These are phyloP conservation scores for Puccinia novopanici DNA, from an alignment of 1,284 basidiomycete genomes.

Conservation along the genomic window DNA sequence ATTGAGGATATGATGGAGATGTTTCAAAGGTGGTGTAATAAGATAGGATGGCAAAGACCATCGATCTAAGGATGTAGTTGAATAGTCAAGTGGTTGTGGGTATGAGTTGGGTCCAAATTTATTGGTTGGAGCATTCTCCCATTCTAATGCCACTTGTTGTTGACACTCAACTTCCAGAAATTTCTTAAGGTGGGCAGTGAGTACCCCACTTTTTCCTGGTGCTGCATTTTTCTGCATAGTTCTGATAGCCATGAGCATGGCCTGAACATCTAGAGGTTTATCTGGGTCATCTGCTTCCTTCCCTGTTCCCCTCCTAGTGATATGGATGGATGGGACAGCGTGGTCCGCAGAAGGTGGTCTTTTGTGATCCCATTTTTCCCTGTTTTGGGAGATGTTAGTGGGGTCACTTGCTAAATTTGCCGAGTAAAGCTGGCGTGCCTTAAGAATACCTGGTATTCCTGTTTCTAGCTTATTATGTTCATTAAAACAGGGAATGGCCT, in stretches of 20 bases:
- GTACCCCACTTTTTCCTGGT: slow-evolving; percentile 13
- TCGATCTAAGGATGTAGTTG: not conserved
- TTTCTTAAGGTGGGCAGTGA: slow-evolving; percentile 8
- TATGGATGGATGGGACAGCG: no score
- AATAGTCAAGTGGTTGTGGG: slow-evolving; percentile 13
- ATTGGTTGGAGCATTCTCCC: not conserved
- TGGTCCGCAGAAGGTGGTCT: no score
- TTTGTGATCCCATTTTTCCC: no score
- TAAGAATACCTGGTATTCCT: not conserved
- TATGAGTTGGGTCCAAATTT: not conserved
- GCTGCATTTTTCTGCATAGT: slow-evolving; percentile 2
- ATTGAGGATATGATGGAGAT: not conserved
- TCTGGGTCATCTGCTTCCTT: no score
- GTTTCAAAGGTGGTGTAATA: not conserved
- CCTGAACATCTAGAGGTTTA: not conserved
- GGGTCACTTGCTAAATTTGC: not conserved
- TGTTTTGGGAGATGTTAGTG: not conserved
- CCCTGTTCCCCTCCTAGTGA: no score
- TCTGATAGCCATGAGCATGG: not conserved
- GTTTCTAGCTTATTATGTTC: not conserved
- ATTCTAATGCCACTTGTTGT: not conserved
- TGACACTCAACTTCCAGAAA: slow-evolving; percentile 30
- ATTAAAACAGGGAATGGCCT: not conserved
- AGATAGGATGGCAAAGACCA: not conserved
- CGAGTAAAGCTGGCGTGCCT: not conserved